Evolutionary conservation across 208 protist species (phyloP).

Genomic region (Herpetomonas tarakana): DNA sequence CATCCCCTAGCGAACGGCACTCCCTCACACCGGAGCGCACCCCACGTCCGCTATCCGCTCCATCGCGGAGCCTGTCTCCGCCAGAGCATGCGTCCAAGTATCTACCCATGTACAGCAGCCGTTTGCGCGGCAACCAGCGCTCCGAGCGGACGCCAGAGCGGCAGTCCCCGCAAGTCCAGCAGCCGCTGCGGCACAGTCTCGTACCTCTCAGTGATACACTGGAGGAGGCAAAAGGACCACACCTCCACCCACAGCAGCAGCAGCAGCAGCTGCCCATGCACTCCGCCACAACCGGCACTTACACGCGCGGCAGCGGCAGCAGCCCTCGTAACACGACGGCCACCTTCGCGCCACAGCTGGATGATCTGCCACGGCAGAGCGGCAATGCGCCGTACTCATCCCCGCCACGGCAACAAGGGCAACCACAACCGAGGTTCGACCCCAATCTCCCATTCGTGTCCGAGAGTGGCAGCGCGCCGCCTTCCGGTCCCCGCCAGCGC

Average conservation of each 20-base stretch:
- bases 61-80: background rate
- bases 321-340: background rate
- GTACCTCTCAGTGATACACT: background rate
- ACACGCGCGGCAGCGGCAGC: background rate
- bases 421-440: no score
- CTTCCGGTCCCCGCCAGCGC: background rate
- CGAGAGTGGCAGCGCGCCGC: no score
- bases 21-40: no score
- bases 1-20: no score
- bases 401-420: no score
- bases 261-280: no score
- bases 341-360: background rate
- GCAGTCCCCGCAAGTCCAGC: no score
- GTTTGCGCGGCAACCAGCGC: background rate
- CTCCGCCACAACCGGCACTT: no score
- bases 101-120: background rate
- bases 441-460: no score
- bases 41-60: background rate
- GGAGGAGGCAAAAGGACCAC: no score
- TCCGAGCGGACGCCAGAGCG: background rate
- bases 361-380: background rate
- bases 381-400: no score
- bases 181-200: background rate
- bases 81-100: background rate
- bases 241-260: no score